Evolutionary conservation across 2,329 filamentous ascomycete genomes (phyloP).

Genomic region (Colletotrichum gloeosporioides): DNA sequence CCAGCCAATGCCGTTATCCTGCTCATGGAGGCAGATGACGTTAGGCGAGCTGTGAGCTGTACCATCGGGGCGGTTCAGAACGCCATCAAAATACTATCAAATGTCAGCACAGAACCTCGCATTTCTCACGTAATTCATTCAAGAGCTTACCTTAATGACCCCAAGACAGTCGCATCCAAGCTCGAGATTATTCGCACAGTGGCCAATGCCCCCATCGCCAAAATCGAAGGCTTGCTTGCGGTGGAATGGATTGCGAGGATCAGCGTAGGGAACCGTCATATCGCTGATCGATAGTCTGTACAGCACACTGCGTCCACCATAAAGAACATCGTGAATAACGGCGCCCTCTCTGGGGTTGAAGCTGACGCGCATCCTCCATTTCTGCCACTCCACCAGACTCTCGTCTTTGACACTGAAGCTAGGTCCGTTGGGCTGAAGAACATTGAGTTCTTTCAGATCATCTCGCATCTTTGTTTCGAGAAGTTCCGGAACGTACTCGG

Average conservation of each 20-base stretch:
- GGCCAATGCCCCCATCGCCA: slow-evolving; percentile 70
- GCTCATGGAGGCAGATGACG: slow-evolving; percentile 72
- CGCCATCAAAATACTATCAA: slow-evolving; percentile 54
- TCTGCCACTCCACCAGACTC: slow-evolving; percentile 23
- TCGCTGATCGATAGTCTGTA: slow-evolving; percentile 64
- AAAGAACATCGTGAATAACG: slow-evolving; percentile 63
- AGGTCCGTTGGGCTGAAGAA: slow-evolving; percentile 64
- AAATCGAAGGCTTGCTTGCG: slow-evolving; percentile 73
- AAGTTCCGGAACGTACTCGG: slow-evolving; percentile 71
- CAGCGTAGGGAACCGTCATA: slow-evolving; percentile 39
- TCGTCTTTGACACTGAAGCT: slow-evolving; percentile 47
- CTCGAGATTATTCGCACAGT: slow-evolving; percentile 68
- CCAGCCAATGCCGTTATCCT: slow-evolving; percentile 73
- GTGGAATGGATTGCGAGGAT: slow-evolving; percentile 54
- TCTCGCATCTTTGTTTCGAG: slow-evolving; percentile 35
- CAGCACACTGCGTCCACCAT: slow-evolving; percentile 61
- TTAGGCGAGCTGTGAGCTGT: slow-evolving; percentile 57
- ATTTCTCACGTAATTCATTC: not conserved
- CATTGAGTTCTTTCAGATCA: slow-evolving; percentile 65
- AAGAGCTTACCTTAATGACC: slow-evolving; percentile 44
- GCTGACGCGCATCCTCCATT: slow-evolving; percentile 62
- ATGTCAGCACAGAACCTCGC: too few species aligned
- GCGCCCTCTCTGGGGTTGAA: slow-evolving; percentile 65
- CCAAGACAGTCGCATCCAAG: slow-evolving; percentile 52
- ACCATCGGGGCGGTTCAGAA: slow-evolving; percentile 59